A percentile compares a stretch with the other conserved stretches of the same genome.
Evolutionary conservation across 1,284 basidiomycete genomes (phyloP).

Genomic region (Trichosporon coremiiforme): DNA sequence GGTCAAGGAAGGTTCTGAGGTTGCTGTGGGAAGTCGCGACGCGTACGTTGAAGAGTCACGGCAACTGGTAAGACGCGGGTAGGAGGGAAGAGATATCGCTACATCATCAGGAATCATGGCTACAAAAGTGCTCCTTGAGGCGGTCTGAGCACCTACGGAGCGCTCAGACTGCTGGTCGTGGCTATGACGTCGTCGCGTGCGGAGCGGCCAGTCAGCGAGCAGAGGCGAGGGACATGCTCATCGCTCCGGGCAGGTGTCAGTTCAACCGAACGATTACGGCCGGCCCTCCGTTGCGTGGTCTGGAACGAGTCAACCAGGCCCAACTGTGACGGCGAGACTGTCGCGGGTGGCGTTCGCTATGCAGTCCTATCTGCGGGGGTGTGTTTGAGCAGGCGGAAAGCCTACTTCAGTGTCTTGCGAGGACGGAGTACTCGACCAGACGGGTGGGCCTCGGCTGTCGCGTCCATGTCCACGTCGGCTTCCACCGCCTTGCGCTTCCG

Average conservation of each 20-base stretch:
- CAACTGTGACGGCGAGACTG: too few species aligned
- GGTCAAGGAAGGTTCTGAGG: not conserved
- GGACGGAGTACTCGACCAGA: not conserved
- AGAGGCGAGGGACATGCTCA: too few species aligned
- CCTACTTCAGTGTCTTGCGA: not conserved
- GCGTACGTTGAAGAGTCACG: not conserved
- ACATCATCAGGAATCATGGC: not conserved
- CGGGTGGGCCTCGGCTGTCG: not conserved
- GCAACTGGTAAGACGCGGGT: not conserved
- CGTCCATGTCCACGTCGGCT: not conserved
- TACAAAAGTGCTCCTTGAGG: not conserved
- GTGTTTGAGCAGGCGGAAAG: not conserved
- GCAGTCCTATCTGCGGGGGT: too few species aligned
- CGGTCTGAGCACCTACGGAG: too few species aligned
- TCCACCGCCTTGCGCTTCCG: conserved; percentile 4
- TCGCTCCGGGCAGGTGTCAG: too few species aligned
- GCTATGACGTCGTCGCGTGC: not conserved
- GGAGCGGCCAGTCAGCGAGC: too few species aligned
- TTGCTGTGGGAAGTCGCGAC: not conserved
- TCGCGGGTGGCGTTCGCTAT: too few species aligned
- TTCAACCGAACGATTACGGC: too few species aligned
- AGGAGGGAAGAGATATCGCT: not conserved
- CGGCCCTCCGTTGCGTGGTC: too few species aligned
- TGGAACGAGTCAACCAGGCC: too few species aligned
- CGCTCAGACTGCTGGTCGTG: not conserved